Evolutionary conservation across 805 yeast species (phyloP).

Genomic region (Kurtzmaniella fragi): DNA sequence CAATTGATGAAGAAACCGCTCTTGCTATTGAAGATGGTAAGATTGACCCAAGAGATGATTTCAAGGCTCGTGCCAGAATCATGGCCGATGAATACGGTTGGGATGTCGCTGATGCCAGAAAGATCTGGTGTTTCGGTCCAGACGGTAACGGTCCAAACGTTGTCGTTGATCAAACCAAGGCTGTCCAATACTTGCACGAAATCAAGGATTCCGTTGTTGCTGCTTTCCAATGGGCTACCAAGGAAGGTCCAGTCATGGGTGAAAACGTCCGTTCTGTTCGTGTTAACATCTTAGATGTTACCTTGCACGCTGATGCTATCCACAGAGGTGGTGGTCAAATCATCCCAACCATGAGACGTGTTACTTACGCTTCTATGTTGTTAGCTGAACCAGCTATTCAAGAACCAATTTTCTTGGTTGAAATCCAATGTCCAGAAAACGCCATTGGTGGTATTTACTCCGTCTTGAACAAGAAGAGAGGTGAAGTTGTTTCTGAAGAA

Average conservation of each 20-base stretch:
- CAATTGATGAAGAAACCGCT: constrained; percentile 89
- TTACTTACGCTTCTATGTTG: constrained; percentile 95
- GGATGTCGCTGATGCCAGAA: constrained; percentile 99
- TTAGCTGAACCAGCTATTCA: constrained; percentile 98
- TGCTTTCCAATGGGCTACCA: constrained; percentile 99
- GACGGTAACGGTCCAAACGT: constrained; percentile 98
- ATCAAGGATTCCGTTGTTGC: constrained; percentile 99
- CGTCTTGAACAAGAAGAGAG: constrained; percentile 98
- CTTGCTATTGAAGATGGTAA: constrained; percentile 90
- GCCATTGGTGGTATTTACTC: constrained; percentile 99
- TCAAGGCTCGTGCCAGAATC: constrained; percentile 98
- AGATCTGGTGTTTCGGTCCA: constrained; percentile 99
- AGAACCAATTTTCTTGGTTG: constrained; percentile 99
- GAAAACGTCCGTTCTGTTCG: constrained; percentile 95
- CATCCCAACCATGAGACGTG: constrained; percentile 99
- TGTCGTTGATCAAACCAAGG: constrained; percentile 99
- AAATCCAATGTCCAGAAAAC: constrained; percentile 98
- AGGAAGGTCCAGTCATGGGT: constrained; percentile 98
- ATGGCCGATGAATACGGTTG: constrained; percentile 99
- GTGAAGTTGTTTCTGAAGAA: constrained; percentile 98
- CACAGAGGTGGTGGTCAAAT: constrained; percentile 99
- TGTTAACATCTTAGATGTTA: constrained; percentile 97
- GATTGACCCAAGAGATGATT: constrained; percentile 92
- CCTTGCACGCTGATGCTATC: constrained; percentile 99
- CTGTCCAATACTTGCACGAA: constrained; percentile 97